Base-by-base conservation (phyloP, 352 stramenopile species). In the Phytophthora kernoviae region DNA sequence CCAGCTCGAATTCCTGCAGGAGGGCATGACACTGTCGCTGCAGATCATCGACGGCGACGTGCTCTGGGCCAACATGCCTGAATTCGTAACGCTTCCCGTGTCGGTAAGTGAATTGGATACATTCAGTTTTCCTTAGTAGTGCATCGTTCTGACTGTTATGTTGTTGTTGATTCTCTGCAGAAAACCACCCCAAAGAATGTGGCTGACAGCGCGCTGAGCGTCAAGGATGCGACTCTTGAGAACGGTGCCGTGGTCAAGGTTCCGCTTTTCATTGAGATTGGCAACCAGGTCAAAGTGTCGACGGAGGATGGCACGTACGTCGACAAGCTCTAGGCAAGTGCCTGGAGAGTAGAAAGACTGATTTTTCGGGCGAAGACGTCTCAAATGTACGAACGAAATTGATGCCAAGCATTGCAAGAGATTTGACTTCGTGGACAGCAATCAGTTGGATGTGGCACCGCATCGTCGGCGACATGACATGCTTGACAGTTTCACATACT, bases 21-120 rank as follows among this genome's bases (percentile, higher is more conserved):
- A 93, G 32, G 86, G 86, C 44, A 93, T 88, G 79, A 86, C 74
- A 49, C 67, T 95, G 39, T 85, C 82, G 37, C 66, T 95, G 49
- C 86, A 95, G 67, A 95, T 95, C 48, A 74, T 95, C 42, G 82
- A 95, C n/a, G 71, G 75, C 26, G 80, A 93, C 33, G 82, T 93
- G 47, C 55, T 95, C 24, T 95, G 86, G 86, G 83, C 84, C 58
- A 93, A 90, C 62, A 92, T 95, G 82, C 86, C 86, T 21, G 86
- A 93, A 54, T 56, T 87, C 71, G 76, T 95, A 34, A 87, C 76
- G 55, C 81, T 93, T 40, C 46, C 77, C 20, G 86, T 95, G 34
- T 82, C 76, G 55, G 80, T 90, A 56, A 48, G 64, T 71, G 21
- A 32, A 51, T 36, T 36, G 47, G 51, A 1, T 26, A 30, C 18